Base-by-base conservation (phyloP, 2,329 filamentous ascomycete genomes). In the Cladophialophora chaetospira region DNA sequence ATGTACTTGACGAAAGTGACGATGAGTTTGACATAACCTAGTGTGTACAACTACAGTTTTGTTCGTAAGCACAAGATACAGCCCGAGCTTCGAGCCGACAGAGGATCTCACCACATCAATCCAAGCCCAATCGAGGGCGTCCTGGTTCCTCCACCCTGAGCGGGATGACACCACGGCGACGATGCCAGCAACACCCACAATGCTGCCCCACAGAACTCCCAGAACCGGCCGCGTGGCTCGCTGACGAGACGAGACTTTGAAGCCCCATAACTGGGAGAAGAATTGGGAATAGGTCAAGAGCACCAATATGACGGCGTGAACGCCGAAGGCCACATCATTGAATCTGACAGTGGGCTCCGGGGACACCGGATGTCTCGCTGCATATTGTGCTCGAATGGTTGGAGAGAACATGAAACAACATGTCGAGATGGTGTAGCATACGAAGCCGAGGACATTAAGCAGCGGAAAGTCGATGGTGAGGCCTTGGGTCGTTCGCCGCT, bases 1-100 rank as follows among this genome's bases (percentile, higher is more conserved):
- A 90, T 86, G 74, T 97, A 97, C 76, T 99, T 99, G 74, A 96
- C 82, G 23, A 97, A 76, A 0, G 93, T 96, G 63, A 96, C 84
- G 53, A 92, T 73, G 29, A 99, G 79, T 75, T 99, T 99, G 70
- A 96, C 87, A 70, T 95, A 95, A 38, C 89, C 90, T 28, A 95
- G 76, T 10, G 88, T 82, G 68, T 86, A 84, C 28, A 85, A 75
- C 82, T 82, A 59, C 15, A 10, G 17, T 29, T 21, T 40, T 8
- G 21, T 19, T 55, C 55, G 65, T 65, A 23, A 61, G 55, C 38
- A 43, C 46, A 19, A 68, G 86, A 85, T 46, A 84, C 17, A 28
- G 26, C 33, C 5, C 52, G 19, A 23, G 6, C 6, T 35, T 13
- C 9, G 3, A 29, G 35, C 21, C 17, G 38, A 8, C 42, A 8